Base-by-base conservation (phyloP, 805 yeast species). In the Candida endomychidarum region DNA sequence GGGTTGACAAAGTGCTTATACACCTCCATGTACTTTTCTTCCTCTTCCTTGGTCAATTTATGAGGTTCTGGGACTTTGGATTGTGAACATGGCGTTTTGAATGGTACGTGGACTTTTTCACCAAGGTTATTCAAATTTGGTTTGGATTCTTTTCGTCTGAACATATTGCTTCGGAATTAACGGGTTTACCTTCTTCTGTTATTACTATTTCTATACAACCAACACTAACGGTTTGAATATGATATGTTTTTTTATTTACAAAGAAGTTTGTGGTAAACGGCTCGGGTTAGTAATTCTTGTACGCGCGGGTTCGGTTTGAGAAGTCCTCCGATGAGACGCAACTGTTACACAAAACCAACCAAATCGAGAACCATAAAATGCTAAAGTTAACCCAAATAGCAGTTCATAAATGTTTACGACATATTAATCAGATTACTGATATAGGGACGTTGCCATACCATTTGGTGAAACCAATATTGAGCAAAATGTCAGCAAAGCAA, bases 11-110 rank as follows among this genome's bases (percentile, higher is more conserved):
- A 86, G 61, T 86, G 80, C 33, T 65, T 58, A 41, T 82, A 66
- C 3, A 90, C 85, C n/a, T 60, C 56, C n/a, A 63, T 47, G 54
- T 83, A 90, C 63, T 81, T 82, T 16, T 57, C 60, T 47, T 70
- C 60, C 59, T 93, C 83, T 19, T 74, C 81, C 2, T 56, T 56
- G 1, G 77, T 65, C 28, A 90, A 67, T 18, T 57, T 56, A 2
- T 67, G 70, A 31, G 65, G 64, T 4, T 83, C 83, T 1, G 85
- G 79, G 20, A 61, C 63, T 35, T 52, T 51, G 36, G 83, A 61
- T 21, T 61, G 56, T 0, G 63, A 53, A 10, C 52, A 32, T 2
- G 62, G 60, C 5, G 40, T 29, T 4, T 26, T 34, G 32, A 58
- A 58, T 16, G 63, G 62, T 3, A 47, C 21, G 34, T 40, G 45